Evolutionary conservation across 1,284 basidiomycete species (phyloP).

Genomic region (Puccinia coronata): DNA sequence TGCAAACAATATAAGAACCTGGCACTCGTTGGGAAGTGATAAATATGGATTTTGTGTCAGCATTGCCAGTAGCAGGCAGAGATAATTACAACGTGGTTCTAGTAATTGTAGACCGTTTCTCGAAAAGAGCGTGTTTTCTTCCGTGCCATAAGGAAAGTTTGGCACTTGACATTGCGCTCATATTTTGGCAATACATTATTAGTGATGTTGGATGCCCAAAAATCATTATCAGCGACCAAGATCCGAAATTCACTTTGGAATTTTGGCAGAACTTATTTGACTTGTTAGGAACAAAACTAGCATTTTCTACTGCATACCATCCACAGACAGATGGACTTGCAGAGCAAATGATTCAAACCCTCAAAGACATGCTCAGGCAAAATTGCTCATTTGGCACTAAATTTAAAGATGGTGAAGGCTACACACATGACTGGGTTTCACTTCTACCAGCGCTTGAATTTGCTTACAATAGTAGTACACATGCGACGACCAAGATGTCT

Average conservation of each 20-base stretch:
- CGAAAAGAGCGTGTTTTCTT: neutral
- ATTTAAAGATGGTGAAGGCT: too few relatives aligned
- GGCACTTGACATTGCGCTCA: neutral
- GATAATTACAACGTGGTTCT: neutral
- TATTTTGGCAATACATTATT: neutral
- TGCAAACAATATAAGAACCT: neutral
- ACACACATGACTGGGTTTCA: too few relatives aligned
- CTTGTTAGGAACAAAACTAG: neutral
- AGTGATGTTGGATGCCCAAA: too few relatives aligned
- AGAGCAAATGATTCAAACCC: too few relatives aligned
- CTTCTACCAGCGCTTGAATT: too few relatives aligned
- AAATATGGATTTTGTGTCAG: neutral
- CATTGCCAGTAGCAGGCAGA: neutral
- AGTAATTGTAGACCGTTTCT: neutral
- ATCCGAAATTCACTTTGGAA: neutral
- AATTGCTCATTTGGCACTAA: too few relatives aligned
- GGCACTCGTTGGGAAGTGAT: neutral
- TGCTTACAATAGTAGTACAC: too few relatives aligned
- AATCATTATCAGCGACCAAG: neutral
- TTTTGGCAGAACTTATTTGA: neutral
- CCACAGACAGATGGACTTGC: too few relatives aligned
- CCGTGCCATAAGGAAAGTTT: neutral
- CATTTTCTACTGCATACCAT: too few relatives aligned
- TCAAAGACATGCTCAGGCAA: too few relatives aligned
- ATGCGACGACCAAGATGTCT: too few relatives aligned